Evolutionary conservation across 2,329 filamentous ascomycete species (phyloP).

Genomic region (Pseudocercospora vitis): DNA sequence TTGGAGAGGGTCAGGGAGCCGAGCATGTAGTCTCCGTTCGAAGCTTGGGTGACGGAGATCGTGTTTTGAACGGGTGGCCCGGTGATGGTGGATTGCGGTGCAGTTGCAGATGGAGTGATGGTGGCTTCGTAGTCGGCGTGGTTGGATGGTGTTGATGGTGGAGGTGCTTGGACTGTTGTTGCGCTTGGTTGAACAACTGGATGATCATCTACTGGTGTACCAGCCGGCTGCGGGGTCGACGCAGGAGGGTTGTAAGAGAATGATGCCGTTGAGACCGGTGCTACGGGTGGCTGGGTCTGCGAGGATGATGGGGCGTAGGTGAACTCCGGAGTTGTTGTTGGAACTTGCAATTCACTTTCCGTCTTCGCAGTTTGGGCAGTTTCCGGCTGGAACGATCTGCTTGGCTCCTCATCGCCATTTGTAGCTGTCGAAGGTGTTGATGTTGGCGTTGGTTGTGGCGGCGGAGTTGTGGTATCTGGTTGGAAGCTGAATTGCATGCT

Average conservation of each 20-base stretch:
- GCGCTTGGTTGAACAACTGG: not conserved
- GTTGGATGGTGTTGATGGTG: not conserved
- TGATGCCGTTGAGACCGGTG: not conserved
- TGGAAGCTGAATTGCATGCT: slow-evolving; percentile 9
- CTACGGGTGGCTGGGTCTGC: not conserved
- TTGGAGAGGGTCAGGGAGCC: slow-evolving; percentile 17
- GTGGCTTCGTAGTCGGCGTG: not conserved
- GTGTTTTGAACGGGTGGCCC: slow-evolving; percentile 7
- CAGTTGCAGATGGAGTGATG: not conserved
- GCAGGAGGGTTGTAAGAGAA: not conserved
- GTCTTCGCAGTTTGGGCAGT: not conserved
- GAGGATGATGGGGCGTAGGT: slow-evolving; percentile 11
- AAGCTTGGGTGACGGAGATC: slow-evolving; percentile 16
- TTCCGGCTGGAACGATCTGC: not conserved
- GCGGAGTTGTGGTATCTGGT: not conserved
- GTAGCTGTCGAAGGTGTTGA: no score
- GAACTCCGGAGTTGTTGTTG: slow-evolving; percentile 7
- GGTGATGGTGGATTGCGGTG: slow-evolving; percentile 8
- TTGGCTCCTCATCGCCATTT: not conserved
- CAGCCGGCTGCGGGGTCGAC: not conserved
- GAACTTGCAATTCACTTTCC: not conserved
- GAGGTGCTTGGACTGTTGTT: not conserved
- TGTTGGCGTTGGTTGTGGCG: not conserved
- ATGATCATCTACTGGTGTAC: not conserved
- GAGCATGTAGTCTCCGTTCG: slow-evolving; percentile 22